Percentiles rank a stretch among this genome's conserved stretches.
These are phyloP conservation scores for Endotrypanum monterogeii DNA, from an alignment of 208 protist genomes.

Conservation along the genomic window DNA sequence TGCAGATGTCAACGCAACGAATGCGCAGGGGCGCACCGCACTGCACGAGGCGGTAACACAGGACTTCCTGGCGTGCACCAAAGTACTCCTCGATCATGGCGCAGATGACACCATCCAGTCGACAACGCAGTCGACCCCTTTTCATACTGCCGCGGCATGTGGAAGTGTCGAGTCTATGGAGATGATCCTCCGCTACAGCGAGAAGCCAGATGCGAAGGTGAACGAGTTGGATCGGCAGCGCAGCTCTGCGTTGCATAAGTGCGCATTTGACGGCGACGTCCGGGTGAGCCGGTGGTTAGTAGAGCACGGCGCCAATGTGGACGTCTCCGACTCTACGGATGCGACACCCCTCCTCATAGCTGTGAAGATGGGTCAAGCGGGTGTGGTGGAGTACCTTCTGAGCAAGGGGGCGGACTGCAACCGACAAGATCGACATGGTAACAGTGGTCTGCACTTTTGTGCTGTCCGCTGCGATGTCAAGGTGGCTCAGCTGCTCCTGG, in stretches of 20 bases:
- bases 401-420: conserved; percentile 72
- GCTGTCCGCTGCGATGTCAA: conserved; percentile 83
- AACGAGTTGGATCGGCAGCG: conserved; percentile 86
- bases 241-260: conserved; percentile 89
- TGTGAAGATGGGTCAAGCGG: conserved; percentile 88
- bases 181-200: conserved; percentile 71
- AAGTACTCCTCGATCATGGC: conserved; percentile 77
- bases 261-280: conserved; percentile 89
- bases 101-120: conserved; percentile 86
- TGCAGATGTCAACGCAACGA: conserved; percentile 73
- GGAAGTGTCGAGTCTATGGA: conserved; percentile 92
- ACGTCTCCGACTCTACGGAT: conserved; percentile 67
- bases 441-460: conserved; percentile 85
- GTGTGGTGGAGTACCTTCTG: conserved; percentile 81
- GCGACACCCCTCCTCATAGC: conserved; percentile 87
- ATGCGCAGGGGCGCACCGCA: conserved; percentile 86
- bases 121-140: conserved; percentile 85
- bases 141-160: conserved; percentile 89
- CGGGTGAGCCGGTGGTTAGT: conserved; percentile 88
- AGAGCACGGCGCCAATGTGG: conserved; percentile 83
- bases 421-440: conserved; percentile 68
- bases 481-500: conserved; percentile 77
- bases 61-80: conserved; percentile 83
- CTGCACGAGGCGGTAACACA: conserved; percentile 87
- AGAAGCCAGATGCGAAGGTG: conserved; percentile 65